A percentile compares a stretch with the other conserved stretches of the same genome.
Evolutionary conservation across 768 basidiomycete species (phyloP).

Genomic region (Leccinum uliginosum): DNA sequence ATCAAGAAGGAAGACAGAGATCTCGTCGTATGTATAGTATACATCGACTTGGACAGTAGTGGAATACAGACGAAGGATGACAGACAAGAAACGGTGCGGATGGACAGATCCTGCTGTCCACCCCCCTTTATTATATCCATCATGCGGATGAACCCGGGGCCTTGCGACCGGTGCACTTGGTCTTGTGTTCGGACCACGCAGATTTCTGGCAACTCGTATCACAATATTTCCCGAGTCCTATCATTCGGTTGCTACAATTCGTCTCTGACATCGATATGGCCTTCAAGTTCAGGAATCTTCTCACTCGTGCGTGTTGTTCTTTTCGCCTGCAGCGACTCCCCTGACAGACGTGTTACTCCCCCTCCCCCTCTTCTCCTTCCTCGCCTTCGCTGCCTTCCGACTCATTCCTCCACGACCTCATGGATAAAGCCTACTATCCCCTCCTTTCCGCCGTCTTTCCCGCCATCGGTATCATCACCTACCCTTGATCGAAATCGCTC

Average conservation of each 20-base stretch:
- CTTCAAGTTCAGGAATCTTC: not conserved
- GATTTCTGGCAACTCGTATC: constrained; percentile 15
- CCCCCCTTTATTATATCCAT: not conserved
- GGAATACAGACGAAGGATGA: too few species aligned
- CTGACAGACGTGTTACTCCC: constrained; percentile 13
- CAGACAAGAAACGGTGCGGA: not conserved
- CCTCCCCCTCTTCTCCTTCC: constrained; percentile 15
- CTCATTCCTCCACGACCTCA: constrained; percentile 39
- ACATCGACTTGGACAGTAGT: constrained; percentile 2
- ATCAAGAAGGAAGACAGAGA: not conserved
- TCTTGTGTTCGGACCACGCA: constrained; percentile 16
- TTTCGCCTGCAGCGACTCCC: too few species aligned
- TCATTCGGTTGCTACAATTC: not conserved
- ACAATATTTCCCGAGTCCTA: too few species aligned
- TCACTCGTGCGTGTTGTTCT: not conserved
- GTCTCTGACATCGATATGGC: not conserved
- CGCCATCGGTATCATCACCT: constrained; percentile 21
- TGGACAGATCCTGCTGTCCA: constrained; percentile 3
- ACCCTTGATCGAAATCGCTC: constrained; percentile 41
- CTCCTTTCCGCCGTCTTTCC: constrained; percentile 15
- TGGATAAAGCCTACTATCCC: constrained; percentile 15
- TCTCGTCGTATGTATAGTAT: constrained; percentile 10
- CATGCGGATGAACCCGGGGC: not conserved
- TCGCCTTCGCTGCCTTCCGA: constrained; percentile 8
- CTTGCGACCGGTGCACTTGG: constrained; percentile 9